These are phyloP conservation scores for Fusarium sp. DNA, from an alignment of 2,329 filamentous ascomycete species.

Conservation along the genomic window DNA sequence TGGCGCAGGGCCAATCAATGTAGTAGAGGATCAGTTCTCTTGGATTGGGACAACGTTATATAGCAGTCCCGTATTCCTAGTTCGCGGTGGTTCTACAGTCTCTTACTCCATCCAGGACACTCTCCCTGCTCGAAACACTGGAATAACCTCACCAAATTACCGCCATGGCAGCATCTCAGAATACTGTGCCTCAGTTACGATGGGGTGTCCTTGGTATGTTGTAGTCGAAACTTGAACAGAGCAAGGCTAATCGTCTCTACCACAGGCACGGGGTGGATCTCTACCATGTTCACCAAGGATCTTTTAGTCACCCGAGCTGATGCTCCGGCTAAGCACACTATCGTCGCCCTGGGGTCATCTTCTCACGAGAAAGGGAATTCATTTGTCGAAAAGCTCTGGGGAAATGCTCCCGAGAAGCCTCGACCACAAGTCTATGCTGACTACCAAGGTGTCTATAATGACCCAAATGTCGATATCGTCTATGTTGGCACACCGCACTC, in stretches of 20 bases:
- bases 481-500: conserved; percentile 58
- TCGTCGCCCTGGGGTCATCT: conserved; percentile 14
- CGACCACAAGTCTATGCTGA: conserved; percentile 9
- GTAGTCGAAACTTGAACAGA: not conserved
- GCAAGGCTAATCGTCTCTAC: not conserved
- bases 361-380: not conserved
- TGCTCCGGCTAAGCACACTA: conserved; percentile 5
- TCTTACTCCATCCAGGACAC: no score
- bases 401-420: not conserved
- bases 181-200: conserved; percentile 6
- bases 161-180: not conserved
- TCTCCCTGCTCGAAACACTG: no score
- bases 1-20: not conserved
- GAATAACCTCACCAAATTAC: conserved; percentile 7
- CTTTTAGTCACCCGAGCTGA: conserved; percentile 8
- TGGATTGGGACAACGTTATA: no score
- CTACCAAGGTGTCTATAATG: conserved; percentile 52
- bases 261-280: conserved; percentile 25
- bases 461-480: conserved; percentile 54
- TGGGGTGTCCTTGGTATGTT: conserved; percentile 11
- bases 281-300: conserved; percentile 21
- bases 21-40: no score
- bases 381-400: conserved; percentile 17
- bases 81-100: no score
- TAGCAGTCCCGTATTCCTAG: no score